A percentile compares a stretch with the other conserved stretches of the same genome.
phyloP scores from a whole-genome alignment of 177 flowering plant species.

The Vitis hybrid region DNA sequence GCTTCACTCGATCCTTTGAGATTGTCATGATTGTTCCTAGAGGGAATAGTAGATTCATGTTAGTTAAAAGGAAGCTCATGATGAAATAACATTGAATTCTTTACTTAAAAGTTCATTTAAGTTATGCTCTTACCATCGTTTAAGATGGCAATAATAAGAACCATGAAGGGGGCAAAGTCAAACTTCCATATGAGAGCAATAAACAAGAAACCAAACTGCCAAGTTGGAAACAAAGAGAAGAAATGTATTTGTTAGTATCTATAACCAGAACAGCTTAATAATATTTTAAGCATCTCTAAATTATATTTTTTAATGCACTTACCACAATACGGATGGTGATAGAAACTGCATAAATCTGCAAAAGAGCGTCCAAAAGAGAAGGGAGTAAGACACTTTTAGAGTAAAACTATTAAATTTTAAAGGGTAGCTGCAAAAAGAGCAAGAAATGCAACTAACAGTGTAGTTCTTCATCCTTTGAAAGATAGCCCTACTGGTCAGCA shows the following conservation, averaged over 20 bases:
- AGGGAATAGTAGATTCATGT: neutral
- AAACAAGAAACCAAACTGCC: conserved; percentile 89
- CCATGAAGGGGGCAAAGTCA: conserved; percentile 98
- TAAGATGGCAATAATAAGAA: conserved; percentile 90
- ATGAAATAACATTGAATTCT: neutral
- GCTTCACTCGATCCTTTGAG: conserved; percentile 91
- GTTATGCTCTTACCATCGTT: conserved; percentile 71
- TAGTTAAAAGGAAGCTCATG: too few relatives aligned
- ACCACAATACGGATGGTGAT: conserved; percentile 96
- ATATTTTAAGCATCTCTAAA: neutral
- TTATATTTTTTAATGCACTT: conserved; percentile 21
- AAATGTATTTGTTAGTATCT: neutral
- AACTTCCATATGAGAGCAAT: conserved; percentile 95
- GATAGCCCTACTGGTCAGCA: conserved; percentile 89
- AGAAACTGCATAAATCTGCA: conserved; percentile 94
- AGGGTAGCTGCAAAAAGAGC: neutral
- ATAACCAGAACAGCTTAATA: neutral
- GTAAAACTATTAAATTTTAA: neutral
- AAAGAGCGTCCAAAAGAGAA: conserved; percentile 9
- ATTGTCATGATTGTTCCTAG: conserved; percentile 97
- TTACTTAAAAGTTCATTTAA: neutral
- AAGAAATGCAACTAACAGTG: conserved; percentile 48
- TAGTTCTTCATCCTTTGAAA: conserved; percentile 98
- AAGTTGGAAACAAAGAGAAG: conserved; percentile 4
- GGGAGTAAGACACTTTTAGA: neutral